A percentile compares a stretch with the other conserved stretches of the same genome.
Evolutionary conservation across 352 stramenopile genomes (phyloP).

Genomic region (Phytophthora hibernalis): DNA sequence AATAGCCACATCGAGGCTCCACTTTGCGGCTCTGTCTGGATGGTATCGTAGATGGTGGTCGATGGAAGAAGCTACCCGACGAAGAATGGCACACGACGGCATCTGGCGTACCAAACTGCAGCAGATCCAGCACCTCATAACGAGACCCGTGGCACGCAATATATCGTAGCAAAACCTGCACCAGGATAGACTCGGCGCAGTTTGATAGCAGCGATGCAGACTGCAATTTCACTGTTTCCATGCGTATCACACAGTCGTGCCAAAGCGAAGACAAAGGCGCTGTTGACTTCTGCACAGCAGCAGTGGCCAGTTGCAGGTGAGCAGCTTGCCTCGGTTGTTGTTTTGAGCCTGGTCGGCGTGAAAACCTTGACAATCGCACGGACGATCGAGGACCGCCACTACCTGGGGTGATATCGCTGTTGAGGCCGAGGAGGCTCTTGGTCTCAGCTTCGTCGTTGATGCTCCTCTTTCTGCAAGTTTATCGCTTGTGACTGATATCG

Average conservation of each 20-base stretch:
- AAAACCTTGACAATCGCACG: slow-evolving; percentile 21
- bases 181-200: slow-evolving; percentile 70
- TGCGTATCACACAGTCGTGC: slow-evolving; percentile 59
- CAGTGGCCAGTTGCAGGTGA: background rate
- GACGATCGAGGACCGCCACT: slow-evolving; percentile 13
- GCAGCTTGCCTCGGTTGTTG: slow-evolving; percentile 24
- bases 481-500: background rate
- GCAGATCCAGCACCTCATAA: slow-evolving; percentile 85
- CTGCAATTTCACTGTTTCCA: slow-evolving; percentile 62
- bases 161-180: slow-evolving; percentile 85
- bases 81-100: slow-evolving; percentile 80
- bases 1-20: slow-evolving; percentile 57
- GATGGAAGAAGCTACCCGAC: slow-evolving; percentile 84
- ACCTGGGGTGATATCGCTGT: background rate
- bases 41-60: slow-evolving; percentile 40
- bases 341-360: slow-evolving; percentile 15
- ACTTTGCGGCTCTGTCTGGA: slow-evolving; percentile 32
- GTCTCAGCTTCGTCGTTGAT: slow-evolving; percentile 5
- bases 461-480: slow-evolving; percentile 1
- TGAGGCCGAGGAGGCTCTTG: slow-evolving; percentile 5
- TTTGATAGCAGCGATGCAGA: slow-evolving; percentile 72
- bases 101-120: slow-evolving; percentile 87
- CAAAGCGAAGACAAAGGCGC: slow-evolving; percentile 31
- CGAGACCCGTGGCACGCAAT: slow-evolving; percentile 84
- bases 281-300: slow-evolving; percentile 14